phyloP scores from a whole-genome alignment of 2,329 filamentous ascomycete genomes.

The Fusarium staphyleae region DNA sequence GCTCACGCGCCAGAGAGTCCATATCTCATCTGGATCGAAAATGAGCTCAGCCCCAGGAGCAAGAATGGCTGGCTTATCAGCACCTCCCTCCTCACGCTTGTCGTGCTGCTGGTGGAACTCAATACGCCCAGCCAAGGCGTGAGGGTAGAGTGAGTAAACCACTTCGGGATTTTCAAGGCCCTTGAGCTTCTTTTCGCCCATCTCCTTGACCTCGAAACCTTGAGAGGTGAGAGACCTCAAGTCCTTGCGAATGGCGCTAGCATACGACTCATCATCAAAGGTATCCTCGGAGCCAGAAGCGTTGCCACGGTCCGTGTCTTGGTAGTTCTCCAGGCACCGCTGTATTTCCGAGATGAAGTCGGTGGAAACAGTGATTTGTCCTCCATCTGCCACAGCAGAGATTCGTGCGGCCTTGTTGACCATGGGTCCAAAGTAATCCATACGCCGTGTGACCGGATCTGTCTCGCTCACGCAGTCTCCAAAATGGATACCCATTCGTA shows the following conservation, averaged over 20 bases:
- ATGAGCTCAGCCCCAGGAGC: constrained; percentile 69
- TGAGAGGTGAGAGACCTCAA: constrained; percentile 85
- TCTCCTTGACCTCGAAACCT: constrained; percentile 96
- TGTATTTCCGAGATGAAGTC: constrained; percentile 98
- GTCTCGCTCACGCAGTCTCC: constrained; percentile 93
- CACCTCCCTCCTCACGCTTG: constrained; percentile 50
- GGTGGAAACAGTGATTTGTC: constrained; percentile 94
- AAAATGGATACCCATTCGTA: constrained; percentile 97
- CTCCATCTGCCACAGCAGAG: constrained; percentile 91
- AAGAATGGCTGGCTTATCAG: constrained; percentile 66
- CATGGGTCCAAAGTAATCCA: constrained; percentile 99
- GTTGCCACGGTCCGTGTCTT: constrained; percentile 78
- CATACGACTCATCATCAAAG: constrained; percentile 76
- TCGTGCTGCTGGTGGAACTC: constrained; percentile 68
- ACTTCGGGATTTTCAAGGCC: constrained; percentile 96
- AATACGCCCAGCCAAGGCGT: constrained; percentile 82
- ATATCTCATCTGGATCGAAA: constrained; percentile 85
- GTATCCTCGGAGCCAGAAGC: constrained; percentile 71
- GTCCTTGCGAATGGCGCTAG: constrained; percentile 83
- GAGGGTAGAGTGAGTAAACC: constrained; percentile 94
- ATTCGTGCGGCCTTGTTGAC: constrained; percentile 97
- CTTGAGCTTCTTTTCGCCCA: constrained; percentile 94
- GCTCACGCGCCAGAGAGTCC: constrained; percentile 88
- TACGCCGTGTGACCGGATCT: constrained; percentile 94
- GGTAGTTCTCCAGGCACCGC: constrained; percentile 85